Evolutionary conservation across 768 basidiomycete species (phyloP), one percentile per base, ranked within the genome.

Genomic region (Leucocoprinus sp.): DNA sequence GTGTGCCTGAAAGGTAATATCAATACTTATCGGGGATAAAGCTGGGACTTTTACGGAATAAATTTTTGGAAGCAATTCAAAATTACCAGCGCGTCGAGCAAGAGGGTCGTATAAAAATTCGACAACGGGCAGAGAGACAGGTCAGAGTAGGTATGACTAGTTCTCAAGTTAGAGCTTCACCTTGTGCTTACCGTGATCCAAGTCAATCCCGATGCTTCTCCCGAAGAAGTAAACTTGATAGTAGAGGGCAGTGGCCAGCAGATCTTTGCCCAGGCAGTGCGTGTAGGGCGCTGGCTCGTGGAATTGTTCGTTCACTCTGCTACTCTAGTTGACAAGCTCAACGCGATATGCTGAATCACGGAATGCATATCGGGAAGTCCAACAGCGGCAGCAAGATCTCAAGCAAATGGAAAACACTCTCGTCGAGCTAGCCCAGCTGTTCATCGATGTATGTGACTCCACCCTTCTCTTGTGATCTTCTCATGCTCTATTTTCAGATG

Each of bases 171-270:
- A 26, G 23, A 29, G 8, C 1, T 17, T 33, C 19, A 34, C 9
- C 29, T 22, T 17, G 26, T 40, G 28, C 15, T 33, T 37, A 28
- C 28, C n/a, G 18, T n/a, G 9, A 12, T 43, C 37, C 2, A 48
- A 88, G 90, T 91, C 37, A 93, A 93, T 62, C 88, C 89, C 2
- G 78, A 90, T 54, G 92, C 92, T 15, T 80, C 88, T 22, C 75
- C 76, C 8, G 82, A 90, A 48, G 90, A 95, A 58, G 68, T 95
- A 27, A 68, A 75, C 48, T 78, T 80, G 27, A 80, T 84, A 2
- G 71, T 84, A 41, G 78, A 83, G 51, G 78, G 76, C 22, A 75
- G 75, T 27, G 74, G 72, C 21, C 64, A 70, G 21, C 82, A 88
- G 57, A 79, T 93, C 35, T 95, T 95, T 65, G 74, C 80, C 11